Evolutionary conservation across 2,329 filamentous ascomycete genomes (phyloP).

Genomic region (Scedosporium boydii): DNA sequence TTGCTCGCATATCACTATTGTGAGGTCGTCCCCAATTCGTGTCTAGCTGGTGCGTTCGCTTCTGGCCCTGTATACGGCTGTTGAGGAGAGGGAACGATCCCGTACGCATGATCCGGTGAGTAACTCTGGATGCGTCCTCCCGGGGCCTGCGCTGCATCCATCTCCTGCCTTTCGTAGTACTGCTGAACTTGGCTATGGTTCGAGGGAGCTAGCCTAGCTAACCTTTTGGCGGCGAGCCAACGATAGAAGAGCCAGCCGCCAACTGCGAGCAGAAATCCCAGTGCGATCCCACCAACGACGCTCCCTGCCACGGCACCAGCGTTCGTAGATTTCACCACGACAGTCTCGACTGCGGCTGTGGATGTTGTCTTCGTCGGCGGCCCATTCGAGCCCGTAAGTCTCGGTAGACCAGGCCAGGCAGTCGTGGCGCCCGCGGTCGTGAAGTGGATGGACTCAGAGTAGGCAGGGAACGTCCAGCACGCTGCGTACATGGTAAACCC

Average conservation of each 20-base stretch:
- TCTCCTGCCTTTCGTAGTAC: neutral
- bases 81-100: neutral
- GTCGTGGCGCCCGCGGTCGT: neutral
- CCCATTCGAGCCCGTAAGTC: neutral
- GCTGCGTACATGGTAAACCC: neutral
- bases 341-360: neutral
- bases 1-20: neutral
- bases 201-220: neutral
- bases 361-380: neutral
- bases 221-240: neutral
- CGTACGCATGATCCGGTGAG: neutral
- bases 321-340: neutral
- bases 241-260: neutral
- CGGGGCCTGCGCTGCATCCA: neutral
- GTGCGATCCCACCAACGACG: neutral
- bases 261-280: neutral
- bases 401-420: neutral
- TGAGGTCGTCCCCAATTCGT: neutral
- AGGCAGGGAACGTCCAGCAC: neutral
- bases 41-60: neutral
- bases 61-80: neutral
- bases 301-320: neutral
- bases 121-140: neutral
- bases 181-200: neutral
- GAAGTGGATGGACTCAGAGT: neutral